These are phyloP conservation scores for Fusarium sp. DNA, from an alignment of 2,329 filamentous ascomycete genomes.

Conservation along the genomic window DNA sequence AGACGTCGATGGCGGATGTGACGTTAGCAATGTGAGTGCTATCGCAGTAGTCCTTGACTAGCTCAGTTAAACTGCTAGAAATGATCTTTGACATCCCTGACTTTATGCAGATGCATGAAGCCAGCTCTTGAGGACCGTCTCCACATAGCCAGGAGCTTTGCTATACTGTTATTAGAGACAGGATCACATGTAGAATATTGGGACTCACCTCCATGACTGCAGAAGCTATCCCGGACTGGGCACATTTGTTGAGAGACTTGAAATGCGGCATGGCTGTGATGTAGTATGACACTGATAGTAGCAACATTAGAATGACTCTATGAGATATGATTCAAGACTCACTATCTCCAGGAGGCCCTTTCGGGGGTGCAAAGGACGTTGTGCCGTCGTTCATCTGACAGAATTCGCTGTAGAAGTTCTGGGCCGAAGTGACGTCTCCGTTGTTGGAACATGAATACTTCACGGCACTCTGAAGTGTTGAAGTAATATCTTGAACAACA, in stretches of 20 bases:
- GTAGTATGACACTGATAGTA: constrained; percentile 59
- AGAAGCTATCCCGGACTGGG: constrained; percentile 54
- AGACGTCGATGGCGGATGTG: constrained; percentile 56
- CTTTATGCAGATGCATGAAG: constrained; percentile 63
- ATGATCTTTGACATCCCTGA: constrained; percentile 55
- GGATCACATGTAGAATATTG: background rate
- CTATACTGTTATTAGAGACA: constrained; percentile 16
- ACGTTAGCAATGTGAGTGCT: constrained; percentile 56
- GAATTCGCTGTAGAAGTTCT: constrained; percentile 61
- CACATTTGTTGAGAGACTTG: constrained; percentile 56
- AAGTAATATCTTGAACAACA: constrained; percentile 55
- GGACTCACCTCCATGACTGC: constrained; percentile 52
- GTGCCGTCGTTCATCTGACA: constrained; percentile 61
- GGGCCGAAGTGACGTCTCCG: constrained; percentile 57
- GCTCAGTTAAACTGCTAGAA: constrained; percentile 54
- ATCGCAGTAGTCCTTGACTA: constrained; percentile 56
- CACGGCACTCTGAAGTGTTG: constrained; percentile 54
- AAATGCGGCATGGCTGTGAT: constrained; percentile 61
- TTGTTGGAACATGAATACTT: constrained; percentile 57
- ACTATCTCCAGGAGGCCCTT: constrained; percentile 62
- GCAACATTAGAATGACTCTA: background rate
- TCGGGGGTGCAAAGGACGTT: constrained; percentile 56
- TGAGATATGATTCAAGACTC: constrained; percentile 31
- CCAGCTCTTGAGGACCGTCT: constrained; percentile 57
- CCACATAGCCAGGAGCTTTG: constrained; percentile 54